A percentile compares a stretch with the other conserved stretches of the same genome.
These are phyloP conservation scores for Salix viminalis DNA, from an alignment of 345 rosid genomes.

Conservation along the genomic window DNA sequence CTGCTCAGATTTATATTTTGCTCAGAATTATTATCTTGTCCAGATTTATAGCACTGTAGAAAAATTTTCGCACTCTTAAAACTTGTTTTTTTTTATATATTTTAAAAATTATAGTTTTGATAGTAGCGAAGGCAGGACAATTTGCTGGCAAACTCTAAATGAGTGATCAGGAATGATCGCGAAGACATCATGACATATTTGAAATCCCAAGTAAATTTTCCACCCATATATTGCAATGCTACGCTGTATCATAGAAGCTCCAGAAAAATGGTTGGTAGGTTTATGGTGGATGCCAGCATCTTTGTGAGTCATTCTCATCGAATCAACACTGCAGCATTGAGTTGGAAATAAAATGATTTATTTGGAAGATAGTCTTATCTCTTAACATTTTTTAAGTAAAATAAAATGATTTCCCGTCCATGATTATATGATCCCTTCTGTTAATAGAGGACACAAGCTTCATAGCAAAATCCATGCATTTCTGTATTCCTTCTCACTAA, in stretches of 20 bases:
- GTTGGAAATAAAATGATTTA: background rate
- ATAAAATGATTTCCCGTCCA: background rate
- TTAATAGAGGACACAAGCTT: background rate
- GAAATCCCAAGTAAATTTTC: background rate
- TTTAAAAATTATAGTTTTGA: too few relatives aligned
- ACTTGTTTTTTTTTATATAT: too few relatives aligned
- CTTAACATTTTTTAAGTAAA: background rate
- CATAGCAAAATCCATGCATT: background rate
- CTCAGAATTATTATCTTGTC: too few relatives aligned
- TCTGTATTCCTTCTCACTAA: background rate
- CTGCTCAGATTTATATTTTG: too few relatives aligned
- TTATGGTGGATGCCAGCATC: slow-evolving; percentile 58
- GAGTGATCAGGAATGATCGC: background rate
- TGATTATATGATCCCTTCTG: background rate
- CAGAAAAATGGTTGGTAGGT: slow-evolving; percentile 46
- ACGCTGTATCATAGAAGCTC: slow-evolving; percentile 32
- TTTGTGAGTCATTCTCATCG: slow-evolving; percentile 43
- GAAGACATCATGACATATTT: background rate
- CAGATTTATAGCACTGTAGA: too few relatives aligned
- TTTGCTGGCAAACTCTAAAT: background rate
- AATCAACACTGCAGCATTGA: slow-evolving; percentile 36
- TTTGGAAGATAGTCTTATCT: background rate
- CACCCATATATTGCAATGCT: background rate
- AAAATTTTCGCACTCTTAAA: too few relatives aligned
- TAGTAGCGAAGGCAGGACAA: too few relatives aligned